phyloP scores from a whole-genome alignment of 495 filamentous ascomycete genomes.

The Trichodelitschia bisporula region DNA sequence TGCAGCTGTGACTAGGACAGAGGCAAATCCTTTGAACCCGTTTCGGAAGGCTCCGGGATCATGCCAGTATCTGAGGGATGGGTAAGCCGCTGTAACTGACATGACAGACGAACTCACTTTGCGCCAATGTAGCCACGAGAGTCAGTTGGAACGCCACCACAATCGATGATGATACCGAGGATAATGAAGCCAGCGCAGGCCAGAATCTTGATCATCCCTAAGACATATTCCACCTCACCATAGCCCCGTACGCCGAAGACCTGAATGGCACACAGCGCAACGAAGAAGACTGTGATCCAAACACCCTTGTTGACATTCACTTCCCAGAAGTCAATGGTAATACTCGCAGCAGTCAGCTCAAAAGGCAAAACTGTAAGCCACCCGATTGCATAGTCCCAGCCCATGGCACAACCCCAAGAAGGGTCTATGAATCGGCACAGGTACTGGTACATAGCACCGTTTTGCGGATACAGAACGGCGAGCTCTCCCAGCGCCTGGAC shows the following conservation, averaged over 20 bases:
- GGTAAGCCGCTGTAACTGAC: too few relatives aligned
- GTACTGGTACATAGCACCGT: constrained; percentile 35
- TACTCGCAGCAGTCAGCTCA: constrained; percentile 27
- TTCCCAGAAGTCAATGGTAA: constrained; percentile 34
- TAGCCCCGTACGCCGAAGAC: constrained; percentile 25
- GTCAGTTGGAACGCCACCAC: constrained; percentile 13
- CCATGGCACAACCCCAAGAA: constrained; percentile 28
- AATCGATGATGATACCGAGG: constrained; percentile 10
- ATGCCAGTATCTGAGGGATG: constrained; percentile 27
- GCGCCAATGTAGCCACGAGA: constrained; percentile 17
- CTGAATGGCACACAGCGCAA: constrained; percentile 20
- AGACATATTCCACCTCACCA: constrained; percentile 28
- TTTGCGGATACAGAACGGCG: constrained; percentile 43
- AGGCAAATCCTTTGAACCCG: constrained; percentile 43
- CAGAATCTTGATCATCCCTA: constrained; percentile 23
- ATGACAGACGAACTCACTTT: too few relatives aligned
- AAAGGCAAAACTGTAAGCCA: constrained; percentile 22
- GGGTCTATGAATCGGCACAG: constrained; percentile 29
- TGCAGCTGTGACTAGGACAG: constrained; percentile 39
- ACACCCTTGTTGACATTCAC: constrained; percentile 18
- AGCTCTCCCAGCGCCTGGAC: constrained; percentile 45
- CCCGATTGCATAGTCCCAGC: constrained; percentile 25
- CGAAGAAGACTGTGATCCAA: constrained; percentile 23
- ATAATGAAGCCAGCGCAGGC: constrained; percentile 23
- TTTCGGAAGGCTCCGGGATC: constrained; percentile 36